Evolutionary conservation across 768 basidiomycete species (phyloP).

Genomic region (Fibroporia radiculosa): DNA sequence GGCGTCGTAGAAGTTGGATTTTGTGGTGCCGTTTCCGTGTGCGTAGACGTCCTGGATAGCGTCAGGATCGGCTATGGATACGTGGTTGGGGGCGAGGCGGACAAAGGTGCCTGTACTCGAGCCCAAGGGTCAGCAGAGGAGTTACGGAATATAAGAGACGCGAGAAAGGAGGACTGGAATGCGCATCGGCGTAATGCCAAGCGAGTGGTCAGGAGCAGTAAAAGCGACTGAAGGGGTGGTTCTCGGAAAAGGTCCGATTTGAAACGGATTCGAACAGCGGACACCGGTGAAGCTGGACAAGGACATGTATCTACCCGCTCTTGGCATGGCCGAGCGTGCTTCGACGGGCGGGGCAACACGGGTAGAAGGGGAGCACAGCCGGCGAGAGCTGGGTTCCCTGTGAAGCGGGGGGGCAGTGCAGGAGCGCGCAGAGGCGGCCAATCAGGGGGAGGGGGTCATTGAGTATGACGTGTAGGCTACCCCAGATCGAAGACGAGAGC

Average conservation of each 20-base stretch:
- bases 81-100: slow-evolving; percentile 37
- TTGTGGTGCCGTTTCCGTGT: slow-evolving; percentile 78
- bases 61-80: slow-evolving; percentile 55
- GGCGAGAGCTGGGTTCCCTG: no score
- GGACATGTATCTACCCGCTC: no score
- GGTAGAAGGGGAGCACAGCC: no score
- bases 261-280: no score
- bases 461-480: not conserved
- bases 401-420: no score
- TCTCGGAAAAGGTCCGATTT: no score
- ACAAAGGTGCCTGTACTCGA: slow-evolving; percentile 34
- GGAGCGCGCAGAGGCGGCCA: not conserved
- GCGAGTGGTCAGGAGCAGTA: not conserved
- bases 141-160: no score
- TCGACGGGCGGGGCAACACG: no score
- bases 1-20: slow-evolving; percentile 46
- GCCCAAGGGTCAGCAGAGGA: no score
- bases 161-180: no score
- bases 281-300: no score
- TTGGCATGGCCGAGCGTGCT: no score
- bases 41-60: slow-evolving; percentile 73
- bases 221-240: not conserved
- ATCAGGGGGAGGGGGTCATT: not conserved
- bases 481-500: not conserved
- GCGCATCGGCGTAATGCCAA: not conserved